Evolutionary conservation across 345 rosid genomes (phyloP), one percentile per base, ranked within the genome.

Genomic region (Murraya paniculata): DNA sequence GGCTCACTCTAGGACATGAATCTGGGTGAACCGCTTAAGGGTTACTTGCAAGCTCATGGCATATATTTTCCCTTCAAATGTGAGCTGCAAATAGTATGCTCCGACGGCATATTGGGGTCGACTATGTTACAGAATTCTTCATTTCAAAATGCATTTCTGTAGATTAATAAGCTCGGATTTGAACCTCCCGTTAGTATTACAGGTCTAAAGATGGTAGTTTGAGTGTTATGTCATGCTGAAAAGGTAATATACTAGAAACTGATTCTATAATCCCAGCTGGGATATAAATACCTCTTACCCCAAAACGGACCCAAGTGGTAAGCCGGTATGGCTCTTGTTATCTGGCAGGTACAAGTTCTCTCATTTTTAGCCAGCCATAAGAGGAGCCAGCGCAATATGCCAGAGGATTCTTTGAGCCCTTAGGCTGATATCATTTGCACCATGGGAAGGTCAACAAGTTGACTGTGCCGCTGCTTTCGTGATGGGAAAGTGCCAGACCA

Each of bases 41-140:
- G 65, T 72, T 72, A 31, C 65, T 24, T 58, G 75, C 62, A 55
- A 56, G 41, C 64, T 56, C 30, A 24, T n/a, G 24, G 57, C 77
- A 18, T 38, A 18, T 1, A 60, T 73, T 27, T 36, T 73, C 67
- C 57, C 57, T 48, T 60, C 53, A 14, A 14, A 59, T 60, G 36
- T 25, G 61, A 72, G 75, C 48, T 72, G 75, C 64, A 31, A 33
- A 24, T 30, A 56, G 36, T 22, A 45, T 1, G n/a, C 31, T 14
- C 65, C 10, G 7, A 57, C 16, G 31, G 30, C 7, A 21, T 4
- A 22, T 35, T 56, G 48, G 75, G 48, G 24, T 72, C 11, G 19
- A 18, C 39, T 22, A 36, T 36, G 65, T 35, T 35, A 4, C 24
- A 55, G 28, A 71, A 55, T 31, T 24, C 24, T 24, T 72, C 55